Percentiles rank a stretch among this genome's conserved stretches.
phyloP scores from a whole-genome alignment of 768 basidiomycete genomes.

The Suillus tomentosus region DNA sequence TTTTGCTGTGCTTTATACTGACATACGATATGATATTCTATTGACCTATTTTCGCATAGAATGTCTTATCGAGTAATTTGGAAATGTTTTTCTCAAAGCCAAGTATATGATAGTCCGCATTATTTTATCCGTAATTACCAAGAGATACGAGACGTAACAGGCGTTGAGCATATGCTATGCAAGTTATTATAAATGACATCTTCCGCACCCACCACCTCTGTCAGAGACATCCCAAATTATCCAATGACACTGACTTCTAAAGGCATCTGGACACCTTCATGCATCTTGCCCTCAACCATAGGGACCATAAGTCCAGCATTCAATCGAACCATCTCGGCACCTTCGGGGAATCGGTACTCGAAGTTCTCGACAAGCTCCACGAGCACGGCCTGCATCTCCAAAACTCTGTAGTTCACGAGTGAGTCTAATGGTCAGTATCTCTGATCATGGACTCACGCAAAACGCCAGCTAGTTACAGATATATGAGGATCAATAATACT shows the following conservation, averaged over 20 bases:
- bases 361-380: conserved; percentile 39
- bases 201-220: background rate
- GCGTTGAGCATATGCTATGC: background rate
- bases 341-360: conserved; percentile 35
- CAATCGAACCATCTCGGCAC: conserved; percentile 32
- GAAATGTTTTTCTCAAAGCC: too few species aligned
- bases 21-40: too few species aligned
- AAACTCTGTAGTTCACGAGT: conserved; percentile 22
- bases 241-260: conserved; percentile 27
- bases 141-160: background rate
- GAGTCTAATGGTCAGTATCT: background rate
- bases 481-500: background rate
- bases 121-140: background rate
- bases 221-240: background rate
- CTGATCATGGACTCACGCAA: conserved; percentile 13
- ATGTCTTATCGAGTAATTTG: too few species aligned
- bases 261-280: conserved; percentile 36
- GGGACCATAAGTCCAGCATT: conserved; percentile 36
- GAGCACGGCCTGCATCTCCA: conserved; percentile 38
- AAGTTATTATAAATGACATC: background rate
- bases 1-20: too few species aligned
- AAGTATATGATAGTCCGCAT: too few species aligned
- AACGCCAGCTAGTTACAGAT: conserved; percentile 14
- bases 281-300: conserved; percentile 31
- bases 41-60: too few species aligned